A percentile compares a stretch with the other conserved stretches of the same genome.
Conservation (phyloP, 2,329 filamentous ascomycete genomes). For the Diaporthe sp. region DNA sequence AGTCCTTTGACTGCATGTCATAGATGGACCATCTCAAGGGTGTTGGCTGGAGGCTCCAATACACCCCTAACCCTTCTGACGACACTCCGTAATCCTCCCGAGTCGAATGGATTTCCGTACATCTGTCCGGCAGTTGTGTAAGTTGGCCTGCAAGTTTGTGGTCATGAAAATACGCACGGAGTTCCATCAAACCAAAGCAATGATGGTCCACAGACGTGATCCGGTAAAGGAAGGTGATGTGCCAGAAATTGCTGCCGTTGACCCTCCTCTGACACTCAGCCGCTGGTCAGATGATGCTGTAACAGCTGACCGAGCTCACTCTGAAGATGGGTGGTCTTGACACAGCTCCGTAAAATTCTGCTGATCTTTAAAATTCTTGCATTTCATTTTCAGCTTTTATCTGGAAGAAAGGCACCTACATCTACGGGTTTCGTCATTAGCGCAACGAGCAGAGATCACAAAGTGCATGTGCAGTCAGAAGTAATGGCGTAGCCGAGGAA, state of each 20-base stretch:
- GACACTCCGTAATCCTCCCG: background rate
- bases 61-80: slow-evolving; percentile 12
- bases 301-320: background rate
- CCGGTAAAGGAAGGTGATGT: background rate
- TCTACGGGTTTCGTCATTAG: background rate
- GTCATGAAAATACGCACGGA: fast-evolving
- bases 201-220: background rate
- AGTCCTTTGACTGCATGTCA: background rate
- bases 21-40: background rate
- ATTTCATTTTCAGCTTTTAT: too few relatives aligned
- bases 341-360: too few relatives aligned
- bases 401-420: too few relatives aligned
- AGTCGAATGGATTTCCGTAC: background rate
- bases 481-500: background rate
- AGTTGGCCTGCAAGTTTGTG: background rate
- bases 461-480: background rate
- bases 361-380: too few relatives aligned
- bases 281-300: background rate
- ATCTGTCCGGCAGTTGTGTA: background rate
- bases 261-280: background rate
- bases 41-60: background rate
- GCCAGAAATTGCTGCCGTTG: background rate
- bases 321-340: too few relatives aligned
- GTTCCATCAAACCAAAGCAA: too few relatives aligned
- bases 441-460: background rate